These are phyloP conservation scores for Cutaneotrichosporon arboriforme DNA, from an alignment of 1,284 basidiomycete genomes.

Conservation along the genomic window DNA sequence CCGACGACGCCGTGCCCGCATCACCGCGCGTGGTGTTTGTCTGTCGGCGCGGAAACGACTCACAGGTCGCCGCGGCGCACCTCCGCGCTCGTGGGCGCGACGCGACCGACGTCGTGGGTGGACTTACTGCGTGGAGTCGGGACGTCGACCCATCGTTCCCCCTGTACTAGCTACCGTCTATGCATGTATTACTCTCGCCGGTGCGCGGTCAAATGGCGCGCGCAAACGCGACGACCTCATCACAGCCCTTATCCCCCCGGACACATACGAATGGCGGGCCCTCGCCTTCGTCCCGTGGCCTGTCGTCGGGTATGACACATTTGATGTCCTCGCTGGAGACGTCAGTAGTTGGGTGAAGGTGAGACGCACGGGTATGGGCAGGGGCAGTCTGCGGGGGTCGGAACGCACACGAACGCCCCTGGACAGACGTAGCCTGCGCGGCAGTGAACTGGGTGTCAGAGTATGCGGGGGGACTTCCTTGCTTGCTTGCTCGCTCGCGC, in stretches of 20 bases:
- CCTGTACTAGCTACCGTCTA: slow-evolving; percentile 57
- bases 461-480: no score
- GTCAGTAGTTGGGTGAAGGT: neutral
- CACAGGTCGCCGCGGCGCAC: slow-evolving; percentile 72
- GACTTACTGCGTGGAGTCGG: slow-evolving; percentile 67
- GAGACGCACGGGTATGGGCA: slow-evolving; percentile 44
- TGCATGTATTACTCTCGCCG: neutral
- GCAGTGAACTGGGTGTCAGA: slow-evolving; percentile 40
- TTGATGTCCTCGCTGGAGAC: slow-evolving; percentile 40
- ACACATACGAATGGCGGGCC: slow-evolving; percentile 45
- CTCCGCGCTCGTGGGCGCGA: slow-evolving; percentile 45
- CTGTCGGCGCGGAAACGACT: slow-evolving; percentile 90
- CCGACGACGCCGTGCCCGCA: slow-evolving; percentile 21
- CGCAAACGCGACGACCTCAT: slow-evolving; percentile 26
- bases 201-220: neutral
- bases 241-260: slow-evolving; percentile 27
- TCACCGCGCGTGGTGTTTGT: slow-evolving; percentile 57
- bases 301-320: slow-evolving; percentile 38
- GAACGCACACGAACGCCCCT: slow-evolving; percentile 37
- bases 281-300: slow-evolving; percentile 42
- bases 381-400: slow-evolving; percentile 45
- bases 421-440: slow-evolving; percentile 45
- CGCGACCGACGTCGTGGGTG: slow-evolving; percentile 68
- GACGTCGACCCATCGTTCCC: slow-evolving; percentile 70
- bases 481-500: no score